These are phyloP conservation scores for Sphaerulina musiva DNA, from an alignment of 2,329 filamentous ascomycete genomes.

Conservation along the genomic window DNA sequence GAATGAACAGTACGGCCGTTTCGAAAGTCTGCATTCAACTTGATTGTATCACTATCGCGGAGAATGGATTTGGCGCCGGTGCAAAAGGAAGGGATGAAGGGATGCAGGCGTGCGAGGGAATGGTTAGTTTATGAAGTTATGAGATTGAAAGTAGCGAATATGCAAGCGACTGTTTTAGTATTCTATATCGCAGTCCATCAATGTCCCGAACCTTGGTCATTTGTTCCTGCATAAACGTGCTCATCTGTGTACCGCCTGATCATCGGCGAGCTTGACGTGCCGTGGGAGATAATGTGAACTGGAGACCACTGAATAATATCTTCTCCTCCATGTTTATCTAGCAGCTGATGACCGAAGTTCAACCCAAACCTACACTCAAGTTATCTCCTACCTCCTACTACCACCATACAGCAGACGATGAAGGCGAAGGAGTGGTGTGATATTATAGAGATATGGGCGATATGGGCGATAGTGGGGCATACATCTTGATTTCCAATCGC, in stretches of 20 bases:
- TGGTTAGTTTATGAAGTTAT: constrained; percentile 8
- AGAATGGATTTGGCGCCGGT: constrained; percentile 4
- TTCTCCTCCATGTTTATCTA: too few species aligned
- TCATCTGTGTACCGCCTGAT: neutral
- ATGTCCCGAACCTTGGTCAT: neutral
- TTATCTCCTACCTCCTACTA: too few species aligned
- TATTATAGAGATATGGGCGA: neutral
- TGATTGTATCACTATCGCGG: constrained; percentile 4
- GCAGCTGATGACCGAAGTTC: too few species aligned
- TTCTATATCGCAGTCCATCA: neutral
- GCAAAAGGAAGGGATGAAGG: neutral
- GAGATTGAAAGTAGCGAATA: constrained; percentile 1
- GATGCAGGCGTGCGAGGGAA: neutral
- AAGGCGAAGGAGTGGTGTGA: too few species aligned
- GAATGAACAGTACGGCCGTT: constrained; percentile 3
- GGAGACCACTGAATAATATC: too few species aligned
- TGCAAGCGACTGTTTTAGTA: neutral
- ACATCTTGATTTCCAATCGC: constrained; percentile 9
- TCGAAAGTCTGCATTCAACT: constrained; percentile 1
- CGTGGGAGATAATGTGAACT: too few species aligned
- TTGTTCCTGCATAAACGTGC: constrained; percentile 12
- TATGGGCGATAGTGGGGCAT: neutral
- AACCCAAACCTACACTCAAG: too few species aligned
- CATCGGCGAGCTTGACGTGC: neutral
- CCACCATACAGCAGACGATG: too few species aligned